Evolutionary conservation across 2,329 filamentous ascomycete species (phyloP), one percentile per base, ranked within the genome.

Genomic region (Torrubiella hemipterigena): DNA sequence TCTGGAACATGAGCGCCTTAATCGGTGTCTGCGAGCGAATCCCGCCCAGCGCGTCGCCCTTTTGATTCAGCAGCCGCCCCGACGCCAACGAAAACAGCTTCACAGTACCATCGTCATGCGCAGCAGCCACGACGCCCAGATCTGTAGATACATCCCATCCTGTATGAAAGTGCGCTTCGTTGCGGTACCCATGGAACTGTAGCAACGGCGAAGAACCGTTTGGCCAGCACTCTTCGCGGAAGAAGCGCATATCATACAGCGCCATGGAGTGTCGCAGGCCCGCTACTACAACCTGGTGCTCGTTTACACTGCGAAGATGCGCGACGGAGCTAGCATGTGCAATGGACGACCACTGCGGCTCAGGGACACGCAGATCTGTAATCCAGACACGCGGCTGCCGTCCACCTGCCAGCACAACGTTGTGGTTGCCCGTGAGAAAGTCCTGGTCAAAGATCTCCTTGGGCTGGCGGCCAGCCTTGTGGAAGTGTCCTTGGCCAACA

Each of bases 201-300:
- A 76, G 44, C 3, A 71, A 42, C 0, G 71, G 60, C 5, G 29
- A 38, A 1, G 50, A 44, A 6, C 42, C 38, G 31, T 44, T 42
- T 2, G 40, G 16, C 17, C 33, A 12, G n/a, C 14, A n/a, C 23
- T 17, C 22, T 18, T 12, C 22, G 17, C 27, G 33, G 15, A 43
- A 31, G 39, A 59, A 71, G 2, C 74, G 69, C 19, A 24, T 38
- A 38, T 79, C 74, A 42, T 74, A 78, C 5, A 76, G 49, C 2
- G 56, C 56, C 54, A 78, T 66, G 32, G 44, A 54, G 43, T 57
- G 59, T 19, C 50, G 42, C 3, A 73, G 49, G 2, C 72, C 70
- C 0, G 69, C 63, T 4, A 66, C 65, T 3, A 78, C 51, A 14
- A 76, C 51, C 27, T 67, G 62, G 40, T 71, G 50, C 7, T 51